Percentiles rank a stretch among this genome's conserved stretches.
These are phyloP conservation scores for Chrysopogon serrulatus DNA, from an alignment of 176 grass and related monocot species.

Conservation along the genomic window DNA sequence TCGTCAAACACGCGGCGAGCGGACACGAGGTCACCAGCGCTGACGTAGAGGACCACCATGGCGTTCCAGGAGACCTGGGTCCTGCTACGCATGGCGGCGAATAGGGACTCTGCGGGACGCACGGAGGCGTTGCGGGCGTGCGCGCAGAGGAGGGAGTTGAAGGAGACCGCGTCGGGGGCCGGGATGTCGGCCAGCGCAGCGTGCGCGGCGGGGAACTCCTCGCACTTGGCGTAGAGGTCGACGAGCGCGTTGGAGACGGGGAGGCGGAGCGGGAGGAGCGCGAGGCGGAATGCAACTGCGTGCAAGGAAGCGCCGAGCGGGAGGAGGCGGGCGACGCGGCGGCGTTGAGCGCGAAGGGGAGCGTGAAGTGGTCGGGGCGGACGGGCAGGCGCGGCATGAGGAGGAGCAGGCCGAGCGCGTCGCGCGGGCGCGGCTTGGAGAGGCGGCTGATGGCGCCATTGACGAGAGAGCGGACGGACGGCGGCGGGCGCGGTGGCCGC, in stretches of 20 bases:
- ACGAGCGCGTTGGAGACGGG: constrained; percentile 70
- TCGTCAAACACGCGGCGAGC: constrained; percentile 44
- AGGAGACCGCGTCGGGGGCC: constrained; percentile 41
- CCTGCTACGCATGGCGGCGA: constrained; percentile 46
- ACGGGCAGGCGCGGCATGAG: constrained; percentile 55
- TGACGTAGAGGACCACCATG: constrained; percentile 63
- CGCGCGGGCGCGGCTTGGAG: constrained; percentile 38
- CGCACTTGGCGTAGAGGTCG: constrained; percentile 69
- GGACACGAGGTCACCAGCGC: constrained; percentile 38
- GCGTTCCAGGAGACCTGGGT: constrained; percentile 71
- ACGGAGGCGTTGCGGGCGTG: constrained; percentile 55
- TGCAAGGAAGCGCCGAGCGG: constrained; percentile 51
- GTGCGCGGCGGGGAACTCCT: constrained; percentile 36
- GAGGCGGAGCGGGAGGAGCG: constrained; percentile 46
- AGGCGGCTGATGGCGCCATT: constrained; percentile 45
- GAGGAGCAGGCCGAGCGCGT: constrained; percentile 42
- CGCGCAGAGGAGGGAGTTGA: constrained; percentile 59
- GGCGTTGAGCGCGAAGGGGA: constrained; percentile 74
- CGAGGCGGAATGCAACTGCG: constrained; percentile 46
- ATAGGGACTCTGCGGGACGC: constrained; percentile 23
- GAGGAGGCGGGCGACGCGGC: constrained; percentile 34
- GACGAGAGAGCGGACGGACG: constrained; percentile 25
- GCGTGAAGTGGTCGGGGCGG: constrained; percentile 49
- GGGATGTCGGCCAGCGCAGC: constrained; percentile 41
- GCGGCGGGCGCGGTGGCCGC: neutral